phyloP scores from a whole-genome alignment of 345 rosid species.

The Odontarrhena argentea region DNA sequence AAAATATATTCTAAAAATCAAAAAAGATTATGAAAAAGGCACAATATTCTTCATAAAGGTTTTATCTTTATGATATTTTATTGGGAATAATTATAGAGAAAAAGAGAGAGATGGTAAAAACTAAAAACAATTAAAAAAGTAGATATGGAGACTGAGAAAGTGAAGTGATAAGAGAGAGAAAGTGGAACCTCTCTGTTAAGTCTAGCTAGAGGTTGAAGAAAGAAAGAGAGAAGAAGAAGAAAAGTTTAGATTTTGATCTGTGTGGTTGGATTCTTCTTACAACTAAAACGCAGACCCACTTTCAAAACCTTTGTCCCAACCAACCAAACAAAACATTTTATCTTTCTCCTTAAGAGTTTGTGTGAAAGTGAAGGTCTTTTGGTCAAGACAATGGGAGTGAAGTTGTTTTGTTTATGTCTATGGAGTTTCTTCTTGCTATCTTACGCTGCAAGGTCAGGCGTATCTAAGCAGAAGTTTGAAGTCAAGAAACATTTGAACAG shows the following conservation, averaged over 20 bases:
- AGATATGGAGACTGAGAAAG: conserved; percentile 20
- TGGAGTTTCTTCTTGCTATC: conserved; percentile 50
- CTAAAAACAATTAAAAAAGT: background rate
- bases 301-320: conserved; percentile 21
- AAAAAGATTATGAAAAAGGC: conserved; percentile 16
- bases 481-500: conserved; percentile 86
- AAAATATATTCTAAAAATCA: background rate
- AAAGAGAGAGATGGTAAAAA: conserved; percentile 16
- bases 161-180: conserved; percentile 42
- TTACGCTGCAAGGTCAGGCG: conserved; percentile 65
- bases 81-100: conserved; percentile 5
- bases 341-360: background rate
- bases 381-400: conserved; percentile 37
- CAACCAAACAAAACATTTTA: conserved; percentile 16
- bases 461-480: conserved; percentile 67
- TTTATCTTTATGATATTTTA: conserved; percentile 1
- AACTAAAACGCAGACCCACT: conserved; percentile 38
- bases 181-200: conserved; percentile 29
- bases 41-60: conserved; percentile 31
- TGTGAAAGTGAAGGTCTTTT: conserved; percentile 4
- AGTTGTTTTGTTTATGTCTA: conserved; percentile 45
- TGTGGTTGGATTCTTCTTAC: conserved; percentile 42
- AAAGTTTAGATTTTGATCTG: conserved; percentile 45
- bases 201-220: conserved; percentile 5
- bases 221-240: conserved; percentile 15